A percentile compares a stretch with the other conserved stretches of the same genome.
Conservation (phyloP, 805 yeast species). For the Ogataea ramenticola region DNA sequence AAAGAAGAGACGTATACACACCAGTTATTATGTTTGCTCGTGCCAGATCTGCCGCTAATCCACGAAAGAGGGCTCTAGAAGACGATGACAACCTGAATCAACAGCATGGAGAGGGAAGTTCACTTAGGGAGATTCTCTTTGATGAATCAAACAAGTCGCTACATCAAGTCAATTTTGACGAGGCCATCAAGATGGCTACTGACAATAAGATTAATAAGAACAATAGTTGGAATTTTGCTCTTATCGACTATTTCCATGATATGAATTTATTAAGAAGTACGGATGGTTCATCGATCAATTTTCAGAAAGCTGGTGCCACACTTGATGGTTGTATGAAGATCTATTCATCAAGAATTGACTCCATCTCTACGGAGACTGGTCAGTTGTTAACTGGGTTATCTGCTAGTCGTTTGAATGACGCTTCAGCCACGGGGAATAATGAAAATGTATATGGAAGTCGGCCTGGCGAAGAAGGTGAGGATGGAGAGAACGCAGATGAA, state of each 20-base stretch:
- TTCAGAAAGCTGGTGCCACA: conserved; percentile 38
- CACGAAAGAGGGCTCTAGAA: not conserved
- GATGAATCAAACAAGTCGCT: conserved; percentile 3
- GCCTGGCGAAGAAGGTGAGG: conserved; percentile 9
- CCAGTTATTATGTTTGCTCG: not conserved
- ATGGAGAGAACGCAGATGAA: conserved; percentile 12
- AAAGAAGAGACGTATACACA: too few species aligned
- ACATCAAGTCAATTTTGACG: conserved; percentile 15
- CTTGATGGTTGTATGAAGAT: conserved; percentile 49
- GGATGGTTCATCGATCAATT: conserved; percentile 40
- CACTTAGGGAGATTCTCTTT: not conserved
- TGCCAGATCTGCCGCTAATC: not conserved
- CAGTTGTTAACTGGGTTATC: conserved; percentile 64
- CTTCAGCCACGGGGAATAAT: conserved; percentile 17
- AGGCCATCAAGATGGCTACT: conserved; percentile 18
- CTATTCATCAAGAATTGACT: conserved; percentile 41
- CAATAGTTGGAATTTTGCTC: conserved; percentile 43
- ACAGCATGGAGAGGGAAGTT: not conserved
- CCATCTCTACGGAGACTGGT: conserved; percentile 24
- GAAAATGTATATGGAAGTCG: conserved; percentile 10
- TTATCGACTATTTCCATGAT: conserved; percentile 48
- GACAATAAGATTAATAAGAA: conserved; percentile 38
- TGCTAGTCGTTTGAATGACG: conserved; percentile 17
- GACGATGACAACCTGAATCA: conserved; percentile 1
- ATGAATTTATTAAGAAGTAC: conserved; percentile 32